Evolutionary conservation across 2,329 filamentous ascomycete species (phyloP).

Genomic region (Lomentospora prolificans): DNA sequence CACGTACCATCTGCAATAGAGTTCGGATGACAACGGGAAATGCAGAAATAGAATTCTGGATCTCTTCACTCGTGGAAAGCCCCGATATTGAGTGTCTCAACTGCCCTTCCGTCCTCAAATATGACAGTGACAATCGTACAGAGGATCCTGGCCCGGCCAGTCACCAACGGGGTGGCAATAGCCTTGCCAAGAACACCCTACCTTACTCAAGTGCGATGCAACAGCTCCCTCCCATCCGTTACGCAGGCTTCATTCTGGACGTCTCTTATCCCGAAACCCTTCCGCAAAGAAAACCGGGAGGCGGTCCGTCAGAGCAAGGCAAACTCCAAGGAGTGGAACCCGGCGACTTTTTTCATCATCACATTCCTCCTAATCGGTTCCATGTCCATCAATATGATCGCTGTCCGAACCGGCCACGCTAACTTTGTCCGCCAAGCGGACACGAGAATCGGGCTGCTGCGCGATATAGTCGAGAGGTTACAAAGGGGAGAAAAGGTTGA

Average conservation of each 20-base stretch:
- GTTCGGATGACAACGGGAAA: background rate
- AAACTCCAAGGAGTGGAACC: slow-evolving; percentile 62
- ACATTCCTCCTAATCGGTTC: slow-evolving; percentile 85
- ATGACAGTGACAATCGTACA: background rate
- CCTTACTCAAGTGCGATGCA: slow-evolving; percentile 16
- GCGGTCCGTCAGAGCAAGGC: slow-evolving; percentile 14
- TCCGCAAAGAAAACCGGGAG: slow-evolving; percentile 30
- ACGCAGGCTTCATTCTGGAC: slow-evolving; percentile 57
- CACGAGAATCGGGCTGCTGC: slow-evolving; percentile 64
- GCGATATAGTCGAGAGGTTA: slow-evolving; percentile 63
- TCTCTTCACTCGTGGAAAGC: no score
- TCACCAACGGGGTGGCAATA: background rate
- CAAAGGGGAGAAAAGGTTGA: slow-evolving; percentile 70
- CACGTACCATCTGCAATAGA: background rate
- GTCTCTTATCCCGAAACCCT: slow-evolving; percentile 57
- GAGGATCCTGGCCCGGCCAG: background rate
- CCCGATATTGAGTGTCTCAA: no score
- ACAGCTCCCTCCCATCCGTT: slow-evolving; percentile 39
- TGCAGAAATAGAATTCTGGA: no score
- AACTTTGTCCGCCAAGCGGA: slow-evolving; percentile 68
- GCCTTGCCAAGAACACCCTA: background rate
- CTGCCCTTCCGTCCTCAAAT: no score
- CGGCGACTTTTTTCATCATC: slow-evolving; percentile 71
- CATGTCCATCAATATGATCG: slow-evolving; percentile 88
- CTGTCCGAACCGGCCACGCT: slow-evolving; percentile 63